phyloP scores from a whole-genome alignment of 805 yeast genomes.

The Naumovozyma castellii region DNA sequence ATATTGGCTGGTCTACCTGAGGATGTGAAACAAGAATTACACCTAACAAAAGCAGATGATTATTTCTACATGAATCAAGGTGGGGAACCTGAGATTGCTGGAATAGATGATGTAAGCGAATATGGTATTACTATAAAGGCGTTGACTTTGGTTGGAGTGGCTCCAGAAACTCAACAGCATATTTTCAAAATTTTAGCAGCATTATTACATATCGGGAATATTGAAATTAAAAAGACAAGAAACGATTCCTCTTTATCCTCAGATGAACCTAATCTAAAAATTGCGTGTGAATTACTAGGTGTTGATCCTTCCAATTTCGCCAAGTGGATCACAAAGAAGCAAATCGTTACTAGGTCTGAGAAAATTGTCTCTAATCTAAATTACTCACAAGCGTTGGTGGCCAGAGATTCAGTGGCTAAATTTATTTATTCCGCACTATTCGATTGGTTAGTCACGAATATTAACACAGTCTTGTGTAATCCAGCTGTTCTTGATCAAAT shows the following conservation, averaged over 20 bases:
- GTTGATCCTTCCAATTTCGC: conserved; percentile 64
- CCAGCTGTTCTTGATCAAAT: conserved; percentile 52
- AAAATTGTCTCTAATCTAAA: conserved; percentile 78
- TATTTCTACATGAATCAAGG: conserved; percentile 86
- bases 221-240: conserved; percentile 74
- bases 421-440: conserved; percentile 85
- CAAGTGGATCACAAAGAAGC: conserved; percentile 89
- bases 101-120: conserved; percentile 77
- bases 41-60: conserved; percentile 56
- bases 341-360: conserved; percentile 85
- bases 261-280: conserved; percentile 77
- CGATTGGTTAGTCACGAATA: conserved; percentile 87
- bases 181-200: conserved; percentile 81
- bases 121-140: conserved; percentile 71
- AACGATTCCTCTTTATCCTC: conserved; percentile 71
- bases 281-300: conserved; percentile 78
- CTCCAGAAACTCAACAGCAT: conserved; percentile 45
- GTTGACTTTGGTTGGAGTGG: conserved; percentile 67
- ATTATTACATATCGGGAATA: conserved; percentile 85
- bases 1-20: conserved; percentile 59
- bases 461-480: conserved; percentile 74
- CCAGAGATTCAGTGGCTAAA: conserved; percentile 95
- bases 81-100: conserved; percentile 56
- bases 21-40: conserved; percentile 45
- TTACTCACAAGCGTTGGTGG: conserved; percentile 76